Conservation (phyloP, 2,329 filamentous ascomycete species). For the Verticillium tricorpus region DNA sequence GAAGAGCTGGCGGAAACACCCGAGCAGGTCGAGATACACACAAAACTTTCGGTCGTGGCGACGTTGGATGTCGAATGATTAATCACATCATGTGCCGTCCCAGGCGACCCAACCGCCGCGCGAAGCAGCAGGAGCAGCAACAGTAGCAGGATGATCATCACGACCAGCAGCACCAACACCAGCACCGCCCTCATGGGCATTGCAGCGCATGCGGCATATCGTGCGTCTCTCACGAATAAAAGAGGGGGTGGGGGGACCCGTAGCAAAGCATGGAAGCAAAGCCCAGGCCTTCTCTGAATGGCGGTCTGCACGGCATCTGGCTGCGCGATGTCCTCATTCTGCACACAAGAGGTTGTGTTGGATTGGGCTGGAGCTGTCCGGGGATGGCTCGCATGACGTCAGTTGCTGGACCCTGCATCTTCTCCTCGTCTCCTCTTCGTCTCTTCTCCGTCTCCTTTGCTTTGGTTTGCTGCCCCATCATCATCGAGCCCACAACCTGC, state of each 20-base stretch:
- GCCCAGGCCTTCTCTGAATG: neutral
- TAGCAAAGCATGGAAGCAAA: neutral
- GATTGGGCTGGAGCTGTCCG: neutral
- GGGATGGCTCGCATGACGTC: slow-evolving; percentile 1
- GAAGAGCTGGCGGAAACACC: neutral
- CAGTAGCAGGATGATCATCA: neutral
- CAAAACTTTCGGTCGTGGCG: neutral
- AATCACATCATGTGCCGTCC: neutral
- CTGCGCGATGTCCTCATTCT: slow-evolving; percentile 1
- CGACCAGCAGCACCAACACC: neutral
- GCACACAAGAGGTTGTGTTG: neutral
- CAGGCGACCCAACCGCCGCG: neutral
- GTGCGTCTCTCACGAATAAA: neutral
- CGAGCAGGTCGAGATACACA: neutral
- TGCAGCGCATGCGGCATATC: neutral
- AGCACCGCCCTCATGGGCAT: neutral
- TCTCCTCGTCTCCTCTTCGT: neutral
- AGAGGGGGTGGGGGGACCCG: neutral
- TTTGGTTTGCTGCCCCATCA: neutral
- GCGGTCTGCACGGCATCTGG: neutral
- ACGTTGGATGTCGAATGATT: neutral
- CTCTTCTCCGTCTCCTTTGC: neutral
- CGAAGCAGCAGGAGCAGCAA: neutral
- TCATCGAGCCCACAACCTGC: neutral
- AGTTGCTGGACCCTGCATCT: neutral